A percentile compares a stretch with the other conserved stretches of the same genome.
phyloP scores from a whole-genome alignment of 1,284 basidiomycete species.

The Mycena citricolor region DNA sequence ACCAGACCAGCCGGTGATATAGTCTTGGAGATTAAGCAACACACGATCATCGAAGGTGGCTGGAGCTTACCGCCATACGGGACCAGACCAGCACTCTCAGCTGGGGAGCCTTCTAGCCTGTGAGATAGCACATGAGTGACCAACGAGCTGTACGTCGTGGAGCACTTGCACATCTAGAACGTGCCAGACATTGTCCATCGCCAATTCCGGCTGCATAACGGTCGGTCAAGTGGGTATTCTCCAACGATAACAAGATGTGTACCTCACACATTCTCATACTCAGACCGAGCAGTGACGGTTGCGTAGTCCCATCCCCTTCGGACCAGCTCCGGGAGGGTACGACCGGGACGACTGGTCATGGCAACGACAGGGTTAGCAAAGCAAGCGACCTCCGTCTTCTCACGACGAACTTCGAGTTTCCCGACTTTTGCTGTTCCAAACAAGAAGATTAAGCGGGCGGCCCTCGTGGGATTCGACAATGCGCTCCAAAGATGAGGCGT shows the following conservation, averaged over 20 bases:
- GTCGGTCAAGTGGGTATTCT: neutral
- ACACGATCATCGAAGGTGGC: neutral
- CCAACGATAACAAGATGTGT: neutral
- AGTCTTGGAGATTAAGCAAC: constrained; percentile 41
- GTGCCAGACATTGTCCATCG: constrained; percentile 95
- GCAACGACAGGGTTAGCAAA: constrained; percentile 9
- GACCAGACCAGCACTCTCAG: constrained; percentile 68
- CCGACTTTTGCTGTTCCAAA: constrained; percentile 91
- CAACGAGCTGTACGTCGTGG: neutral
- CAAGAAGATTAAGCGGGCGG: constrained; percentile 71
- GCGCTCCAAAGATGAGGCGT: constrained; percentile 73
- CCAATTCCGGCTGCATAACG: constrained; percentile 64
- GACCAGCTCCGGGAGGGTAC: constrained; percentile 86
- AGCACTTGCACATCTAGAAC: constrained; percentile 77
- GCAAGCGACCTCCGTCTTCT: neutral
- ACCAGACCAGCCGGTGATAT: constrained; percentile 93
- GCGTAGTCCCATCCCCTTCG: constrained; percentile 37
- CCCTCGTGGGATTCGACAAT: constrained; percentile 89
- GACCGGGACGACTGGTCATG: constrained; percentile 80
- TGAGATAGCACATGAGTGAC: neutral
- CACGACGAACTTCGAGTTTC: constrained; percentile 71
- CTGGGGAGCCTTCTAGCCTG: constrained; percentile 85
- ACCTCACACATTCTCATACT: constrained; percentile 81
- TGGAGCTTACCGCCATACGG: constrained; percentile 41
- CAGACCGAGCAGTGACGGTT: constrained; percentile 85